Evolutionary conservation across 306 rosid genomes (phyloP).

Genomic region (Crataegus laevigata): DNA sequence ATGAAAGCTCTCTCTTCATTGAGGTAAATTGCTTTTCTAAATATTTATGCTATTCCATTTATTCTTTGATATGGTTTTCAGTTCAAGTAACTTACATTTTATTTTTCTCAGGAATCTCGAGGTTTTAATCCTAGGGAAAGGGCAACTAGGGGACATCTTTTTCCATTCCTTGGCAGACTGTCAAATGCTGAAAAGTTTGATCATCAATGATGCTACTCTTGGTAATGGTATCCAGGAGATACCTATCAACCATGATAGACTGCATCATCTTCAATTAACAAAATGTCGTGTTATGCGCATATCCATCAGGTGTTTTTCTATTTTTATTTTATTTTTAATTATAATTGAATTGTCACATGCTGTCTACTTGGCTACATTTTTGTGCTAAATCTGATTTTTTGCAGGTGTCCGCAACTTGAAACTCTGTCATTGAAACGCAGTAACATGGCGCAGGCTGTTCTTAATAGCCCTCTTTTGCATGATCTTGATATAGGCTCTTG

Average conservation of each 20-base stretch:
- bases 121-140: conserved; percentile 69
- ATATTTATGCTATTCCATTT: not conserved
- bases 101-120: conserved; percentile 69
- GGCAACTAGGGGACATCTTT: conserved; percentile 65
- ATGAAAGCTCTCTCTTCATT: conserved; percentile 72
- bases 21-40: conserved; percentile 34
- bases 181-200: conserved; percentile 57
- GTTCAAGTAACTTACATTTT: not conserved
- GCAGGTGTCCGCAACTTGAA: conserved; percentile 90
- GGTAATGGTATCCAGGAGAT: conserved; percentile 90
- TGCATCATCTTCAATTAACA: conserved; percentile 74
- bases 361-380: not conserved
- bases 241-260: conserved; percentile 61
- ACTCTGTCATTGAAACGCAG: conserved; percentile 98
- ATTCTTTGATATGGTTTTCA: conserved; percentile 19
- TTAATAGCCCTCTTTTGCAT: conserved; percentile 82
- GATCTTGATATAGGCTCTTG: conserved; percentile 88
- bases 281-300: conserved; percentile 92
- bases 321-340: not conserved
- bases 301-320: conserved; percentile 64
- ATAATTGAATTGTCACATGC: not conserved
- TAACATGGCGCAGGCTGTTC: conserved; percentile 92
- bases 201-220: conserved; percentile 75
- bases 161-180: conserved; percentile 76
- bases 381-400: conserved; percentile 17